Percentiles rank a stretch among this genome's conserved stretches.
phyloP scores from a whole-genome alignment of 1,139 yeast genomes.

The Insectozyma bohioensis region DNA sequence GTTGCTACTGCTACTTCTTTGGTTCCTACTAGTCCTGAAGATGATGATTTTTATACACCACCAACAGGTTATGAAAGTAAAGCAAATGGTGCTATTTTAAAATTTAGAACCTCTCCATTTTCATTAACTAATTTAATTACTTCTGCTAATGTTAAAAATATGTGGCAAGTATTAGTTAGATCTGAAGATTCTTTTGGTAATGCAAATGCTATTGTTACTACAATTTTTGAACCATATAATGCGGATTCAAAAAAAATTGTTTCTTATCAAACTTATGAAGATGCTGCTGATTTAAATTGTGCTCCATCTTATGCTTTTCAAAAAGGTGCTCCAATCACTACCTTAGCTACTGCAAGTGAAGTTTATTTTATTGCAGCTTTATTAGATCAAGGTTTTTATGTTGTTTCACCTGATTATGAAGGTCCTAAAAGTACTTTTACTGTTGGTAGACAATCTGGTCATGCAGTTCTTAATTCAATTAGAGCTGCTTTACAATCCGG shows the following conservation, averaged over 20 bases:
- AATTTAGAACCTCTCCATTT: conserved; percentile 22
- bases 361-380: conserved; percentile 25
- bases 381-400: conserved; percentile 33
- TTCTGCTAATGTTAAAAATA: conserved; percentile 18
- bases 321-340: conserved; percentile 11
- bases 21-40: neutral
- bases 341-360: conserved; percentile 18
- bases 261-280: conserved; percentile 18
- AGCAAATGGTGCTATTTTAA: conserved; percentile 22
- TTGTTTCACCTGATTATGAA: conserved; percentile 34
- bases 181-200: conserved; percentile 31
- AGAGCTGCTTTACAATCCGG: conserved; percentile 27
- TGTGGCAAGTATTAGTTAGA: conserved; percentile 34
- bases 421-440: conserved; percentile 31
- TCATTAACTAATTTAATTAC: conserved; percentile 17
- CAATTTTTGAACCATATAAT: conserved; percentile 31
- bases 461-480: conserved; percentile 31
- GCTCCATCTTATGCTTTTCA: conserved; percentile 18
- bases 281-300: conserved; percentile 14
- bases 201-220: conserved; percentile 31
- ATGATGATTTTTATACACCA: conserved; percentile 15
- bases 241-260: conserved; percentile 23
- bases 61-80: conserved; percentile 22
- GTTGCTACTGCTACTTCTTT: no score
- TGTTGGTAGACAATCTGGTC: conserved; percentile 32